phyloP scores from a whole-genome alignment of 23 red algal genomes.

The Chondrus crispus region DNA sequence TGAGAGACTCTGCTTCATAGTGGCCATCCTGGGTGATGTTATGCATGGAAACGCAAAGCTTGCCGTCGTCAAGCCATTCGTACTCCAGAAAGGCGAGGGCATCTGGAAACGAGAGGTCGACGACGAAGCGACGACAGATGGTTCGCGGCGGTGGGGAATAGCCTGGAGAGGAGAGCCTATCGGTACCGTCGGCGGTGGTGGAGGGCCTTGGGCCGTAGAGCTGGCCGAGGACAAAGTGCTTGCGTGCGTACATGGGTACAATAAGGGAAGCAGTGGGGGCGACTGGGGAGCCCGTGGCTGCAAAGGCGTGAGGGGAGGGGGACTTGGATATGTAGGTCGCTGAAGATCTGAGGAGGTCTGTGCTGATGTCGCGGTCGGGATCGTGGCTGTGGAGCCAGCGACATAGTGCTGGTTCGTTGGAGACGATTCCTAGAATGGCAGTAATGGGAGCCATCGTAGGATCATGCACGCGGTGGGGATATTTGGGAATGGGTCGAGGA shows the following conservation, averaged over 20 bases:
- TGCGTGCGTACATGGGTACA: background rate
- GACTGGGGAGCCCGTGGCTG: background rate
- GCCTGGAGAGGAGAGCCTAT: background rate
- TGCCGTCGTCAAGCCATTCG: conserved; percentile 23
- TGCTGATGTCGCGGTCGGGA: background rate
- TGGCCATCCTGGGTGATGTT: background rate
- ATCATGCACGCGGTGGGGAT: no score
- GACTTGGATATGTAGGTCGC: background rate
- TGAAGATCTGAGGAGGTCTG: background rate
- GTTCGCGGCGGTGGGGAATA: background rate
- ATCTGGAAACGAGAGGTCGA: background rate
- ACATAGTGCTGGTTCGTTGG: background rate
- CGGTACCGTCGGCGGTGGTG: background rate
- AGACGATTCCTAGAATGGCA: background rate
- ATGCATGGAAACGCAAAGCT: conserved; percentile 3
- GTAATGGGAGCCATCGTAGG: no score
- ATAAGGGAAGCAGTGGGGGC: background rate
- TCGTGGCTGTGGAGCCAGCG: conserved; percentile 18
- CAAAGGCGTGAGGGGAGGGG: background rate
- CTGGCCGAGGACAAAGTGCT: conserved; percentile 17
- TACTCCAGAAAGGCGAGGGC: conserved; percentile 17
- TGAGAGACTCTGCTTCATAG: background rate
- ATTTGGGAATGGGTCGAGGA: no score
- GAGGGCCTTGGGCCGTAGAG: background rate
- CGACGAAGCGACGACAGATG: conserved; percentile 17